These are phyloP conservation scores for Oryza brachyantha DNA, from an alignment of 176 grass and related monocot genomes.

Conservation along the genomic window DNA sequence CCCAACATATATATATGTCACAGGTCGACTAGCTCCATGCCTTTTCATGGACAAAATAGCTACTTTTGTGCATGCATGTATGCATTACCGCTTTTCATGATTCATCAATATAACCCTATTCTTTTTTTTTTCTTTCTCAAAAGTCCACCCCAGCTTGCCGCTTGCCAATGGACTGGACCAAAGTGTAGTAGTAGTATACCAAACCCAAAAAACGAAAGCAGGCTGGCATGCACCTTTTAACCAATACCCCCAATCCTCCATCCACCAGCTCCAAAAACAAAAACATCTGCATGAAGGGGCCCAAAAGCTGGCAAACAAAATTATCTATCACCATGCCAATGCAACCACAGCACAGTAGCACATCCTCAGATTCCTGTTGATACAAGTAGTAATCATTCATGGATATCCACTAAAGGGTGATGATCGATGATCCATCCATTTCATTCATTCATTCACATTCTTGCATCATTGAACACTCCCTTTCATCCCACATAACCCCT, in stretches of 20 bases:
- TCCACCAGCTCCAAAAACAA: neutral
- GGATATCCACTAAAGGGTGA: neutral
- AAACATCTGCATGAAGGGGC: neutral
- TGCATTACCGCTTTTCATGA: neutral
- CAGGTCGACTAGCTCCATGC: neutral
- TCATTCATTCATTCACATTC: neutral
- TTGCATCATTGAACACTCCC: neutral
- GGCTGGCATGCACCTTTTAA: neutral
- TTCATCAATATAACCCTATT: neutral
- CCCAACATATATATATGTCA: neutral
- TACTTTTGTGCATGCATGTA: neutral
- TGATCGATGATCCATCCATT: neutral
- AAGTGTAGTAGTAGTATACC: neutral
- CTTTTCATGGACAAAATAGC: neutral
- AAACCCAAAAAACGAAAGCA: neutral
- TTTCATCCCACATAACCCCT: neutral
- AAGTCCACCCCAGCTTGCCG: neutral
- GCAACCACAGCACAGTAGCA: no score
- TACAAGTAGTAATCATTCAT: neutral
- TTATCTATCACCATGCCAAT: neutral
- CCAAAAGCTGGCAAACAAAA: constrained; percentile 23
- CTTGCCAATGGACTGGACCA: neutral
- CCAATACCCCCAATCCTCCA: neutral
- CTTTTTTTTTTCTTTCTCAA: neutral
- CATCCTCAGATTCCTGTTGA: neutral